Evolutionary conservation across 2,329 filamentous ascomycete genomes (phyloP).

Genomic region (Talaromyces sp.): DNA sequence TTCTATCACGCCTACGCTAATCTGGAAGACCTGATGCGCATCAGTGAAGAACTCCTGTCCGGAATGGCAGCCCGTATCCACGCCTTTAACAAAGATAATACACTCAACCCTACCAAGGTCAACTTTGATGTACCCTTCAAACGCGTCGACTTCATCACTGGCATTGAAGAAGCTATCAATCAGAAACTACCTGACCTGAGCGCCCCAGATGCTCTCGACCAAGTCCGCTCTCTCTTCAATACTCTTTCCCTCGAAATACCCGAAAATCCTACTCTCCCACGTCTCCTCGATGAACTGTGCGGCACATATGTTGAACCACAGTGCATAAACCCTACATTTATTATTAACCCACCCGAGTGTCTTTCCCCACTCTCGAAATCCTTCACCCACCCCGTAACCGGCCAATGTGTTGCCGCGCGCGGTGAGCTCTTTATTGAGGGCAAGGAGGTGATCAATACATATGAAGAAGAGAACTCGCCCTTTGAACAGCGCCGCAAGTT

Average conservation of each 20-base stretch:
- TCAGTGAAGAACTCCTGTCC: constrained; percentile 72
- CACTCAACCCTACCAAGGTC: constrained; percentile 52
- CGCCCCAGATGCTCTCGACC: constrained; percentile 57
- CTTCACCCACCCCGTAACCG: constrained; percentile 68
- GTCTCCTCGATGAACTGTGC: constrained; percentile 80
- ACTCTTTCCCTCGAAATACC: constrained; percentile 55
- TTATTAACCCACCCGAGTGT: constrained; percentile 84
- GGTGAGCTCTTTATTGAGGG: constrained; percentile 82
- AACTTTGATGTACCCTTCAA: constrained; percentile 63
- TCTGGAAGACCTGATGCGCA: constrained; percentile 71
- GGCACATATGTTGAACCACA: constrained; percentile 75
- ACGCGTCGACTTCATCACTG: constrained; percentile 80
- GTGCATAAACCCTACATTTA: constrained; percentile 76
- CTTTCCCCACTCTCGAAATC: constrained; percentile 92
- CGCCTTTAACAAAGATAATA: constrained; percentile 45
- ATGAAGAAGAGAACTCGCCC: constrained; percentile 96
- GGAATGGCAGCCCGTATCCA: constrained; percentile 59
- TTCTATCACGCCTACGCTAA: constrained; percentile 89
- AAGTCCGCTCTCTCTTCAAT: constrained; percentile 60
- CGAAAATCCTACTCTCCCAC: constrained; percentile 60
- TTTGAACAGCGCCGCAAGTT: constrained; percentile 86
- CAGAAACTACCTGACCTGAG: constrained; percentile 66
- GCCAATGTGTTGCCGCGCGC: constrained; percentile 76
- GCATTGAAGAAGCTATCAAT: constrained; percentile 69
- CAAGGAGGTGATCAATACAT: constrained; percentile 90